phyloP scores from a whole-genome alignment of 129 eudicot genomes.

The Ambrosia trifida region DNA sequence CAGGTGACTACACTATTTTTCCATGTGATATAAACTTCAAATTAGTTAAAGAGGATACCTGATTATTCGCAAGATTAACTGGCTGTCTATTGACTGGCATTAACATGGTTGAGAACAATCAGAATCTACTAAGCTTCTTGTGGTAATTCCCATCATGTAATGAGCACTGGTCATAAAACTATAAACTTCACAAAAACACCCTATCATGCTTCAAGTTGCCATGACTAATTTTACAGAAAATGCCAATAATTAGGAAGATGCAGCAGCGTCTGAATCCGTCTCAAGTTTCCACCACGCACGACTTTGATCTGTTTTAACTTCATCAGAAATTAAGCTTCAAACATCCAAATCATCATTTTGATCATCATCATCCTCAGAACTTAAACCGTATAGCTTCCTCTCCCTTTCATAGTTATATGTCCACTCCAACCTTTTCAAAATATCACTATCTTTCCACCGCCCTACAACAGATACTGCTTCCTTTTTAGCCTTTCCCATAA shows the following conservation, averaged over 20 bases:
- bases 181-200: no score
- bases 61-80: background rate
- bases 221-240: background rate
- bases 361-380: slow-evolving; percentile 32
- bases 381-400: slow-evolving; percentile 23
- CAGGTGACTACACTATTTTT: background rate
- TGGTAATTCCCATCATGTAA: background rate
- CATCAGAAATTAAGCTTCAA: slow-evolving; percentile 32
- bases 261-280: slow-evolving; percentile 30
- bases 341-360: slow-evolving; percentile 18
- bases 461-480: slow-evolving; percentile 34
- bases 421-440: slow-evolving; percentile 47
- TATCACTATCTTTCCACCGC: no score
- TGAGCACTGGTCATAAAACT: no score
- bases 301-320: slow-evolving; percentile 31
- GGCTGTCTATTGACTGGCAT: background rate
- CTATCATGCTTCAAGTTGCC: background rate
- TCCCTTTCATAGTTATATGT: slow-evolving; percentile 54
- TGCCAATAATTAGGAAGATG: background rate
- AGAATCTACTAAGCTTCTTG: background rate
- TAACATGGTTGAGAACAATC: background rate
- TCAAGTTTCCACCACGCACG: slow-evolving; percentile 70
- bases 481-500: slow-evolving; percentile 69
- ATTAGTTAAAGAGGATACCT: slow-evolving; percentile 5
- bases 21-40: background rate